Percentiles rank a stretch among this genome's conserved stretches.
These are phyloP conservation scores for Imleria badia DNA, from an alignment of 768 basidiomycete species.

Conservation along the genomic window DNA sequence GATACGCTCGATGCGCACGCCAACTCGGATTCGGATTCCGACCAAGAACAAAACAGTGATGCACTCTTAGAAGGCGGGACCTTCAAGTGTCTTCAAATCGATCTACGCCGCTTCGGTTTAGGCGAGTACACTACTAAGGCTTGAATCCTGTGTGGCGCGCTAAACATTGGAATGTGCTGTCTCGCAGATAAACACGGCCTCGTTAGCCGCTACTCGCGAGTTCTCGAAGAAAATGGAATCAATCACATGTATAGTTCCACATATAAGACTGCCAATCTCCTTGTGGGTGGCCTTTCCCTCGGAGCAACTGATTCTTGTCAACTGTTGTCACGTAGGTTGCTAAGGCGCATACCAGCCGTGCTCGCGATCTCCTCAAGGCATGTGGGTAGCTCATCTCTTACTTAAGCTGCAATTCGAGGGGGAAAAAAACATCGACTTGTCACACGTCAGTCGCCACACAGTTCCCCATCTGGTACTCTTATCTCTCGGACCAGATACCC, in stretches of 20 bases:
- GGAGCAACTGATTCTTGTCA: background rate
- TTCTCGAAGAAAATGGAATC: conserved; percentile 70
- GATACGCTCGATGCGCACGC: conserved; percentile 51
- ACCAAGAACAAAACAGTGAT: conserved; percentile 39
- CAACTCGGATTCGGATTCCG: conserved; percentile 35
- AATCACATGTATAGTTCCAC: conserved; percentile 86
- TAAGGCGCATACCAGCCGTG: conserved; percentile 55
- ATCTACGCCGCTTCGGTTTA: conserved; percentile 68
- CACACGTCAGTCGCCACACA: background rate
- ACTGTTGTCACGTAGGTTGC: conserved; percentile 43
- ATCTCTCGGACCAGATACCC: conserved; percentile 21
- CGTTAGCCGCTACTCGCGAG: conserved; percentile 72
- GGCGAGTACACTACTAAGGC: conserved; percentile 40
- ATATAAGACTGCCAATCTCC: conserved; percentile 78
- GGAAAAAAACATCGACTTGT: background rate
- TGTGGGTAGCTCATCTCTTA: conserved; percentile 40
- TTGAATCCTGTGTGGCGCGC: background rate
- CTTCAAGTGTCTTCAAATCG: conserved; percentile 73
- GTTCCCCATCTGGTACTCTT: conserved; percentile 3
- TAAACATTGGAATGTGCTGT: conserved; percentile 6
- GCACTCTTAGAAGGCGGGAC: conserved; percentile 36
- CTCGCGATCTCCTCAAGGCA: conserved; percentile 54
- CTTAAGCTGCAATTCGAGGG: background rate
- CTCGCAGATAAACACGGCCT: conserved; percentile 70
- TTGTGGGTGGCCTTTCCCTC: conserved; percentile 43